Evolutionary conservation across 495 filamentous ascomycete species (phyloP), one percentile per base, ranked within the genome.

Genomic region (Cenococcum geophilum): DNA sequence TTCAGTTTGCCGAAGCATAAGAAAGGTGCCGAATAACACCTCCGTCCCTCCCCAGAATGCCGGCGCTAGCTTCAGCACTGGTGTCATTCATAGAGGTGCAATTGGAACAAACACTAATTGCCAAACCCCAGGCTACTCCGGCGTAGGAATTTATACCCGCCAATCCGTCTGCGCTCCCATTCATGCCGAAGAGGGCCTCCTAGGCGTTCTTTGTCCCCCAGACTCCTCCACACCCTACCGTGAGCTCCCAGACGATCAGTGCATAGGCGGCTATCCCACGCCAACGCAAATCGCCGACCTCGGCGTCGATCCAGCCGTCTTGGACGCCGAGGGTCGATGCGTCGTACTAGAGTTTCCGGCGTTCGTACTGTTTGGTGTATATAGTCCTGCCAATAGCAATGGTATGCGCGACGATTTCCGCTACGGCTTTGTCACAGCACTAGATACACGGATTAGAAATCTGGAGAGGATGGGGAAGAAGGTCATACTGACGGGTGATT

Each of bases 311-410:
- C 82, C 89, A 25, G 71, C 77, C 22, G 77, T 77, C 0, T 82
- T 97, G 22, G 92, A 97, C 70, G 91, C 89, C 0, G 92, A 97
- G 80, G 93, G 93, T 5, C 85, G 93, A 42, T 92, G 90, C 67
- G 83, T 97, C 5, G 77, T 96, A n/a, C 79, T 98, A 1, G 93
- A 98, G 68, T 97, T 98, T 67, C 90, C 91, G 0, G 92, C 91
- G 12, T 97, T 98, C 68, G 88, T 98, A 20, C 78, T 98, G 1
- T 84, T 98, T 45, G 93, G 92, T 12, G 80, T 89, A 16, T 97
- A 98, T 72, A 87, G 85, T 65, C 93, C 93, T 18, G 93, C 93
- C 10, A 87, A 87, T 68, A 82, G 89, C 58, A 92, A 96, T 66
- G 88, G 91, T 57, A 82, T 81, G n/a, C 80, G 93, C 23, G 87